Conservation (phyloP, 1,284 basidiomycete genomes). For the Jaminaea rosea region DNA sequence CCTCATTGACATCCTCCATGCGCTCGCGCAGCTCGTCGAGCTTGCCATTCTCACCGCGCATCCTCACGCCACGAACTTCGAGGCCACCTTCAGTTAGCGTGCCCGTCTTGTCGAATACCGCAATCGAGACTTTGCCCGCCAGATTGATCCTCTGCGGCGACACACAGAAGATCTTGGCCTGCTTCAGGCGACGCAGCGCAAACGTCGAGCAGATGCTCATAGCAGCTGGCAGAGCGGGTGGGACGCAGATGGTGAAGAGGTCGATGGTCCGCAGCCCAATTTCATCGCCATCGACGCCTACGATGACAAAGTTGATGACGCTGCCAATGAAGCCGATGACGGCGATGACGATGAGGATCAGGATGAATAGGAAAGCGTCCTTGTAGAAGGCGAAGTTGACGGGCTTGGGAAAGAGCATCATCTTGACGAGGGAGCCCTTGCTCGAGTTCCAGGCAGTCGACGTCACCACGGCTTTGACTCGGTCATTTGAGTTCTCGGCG, state of each 20-base stretch:
- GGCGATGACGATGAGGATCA: constrained; percentile 15
- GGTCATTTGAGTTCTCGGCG: neutral
- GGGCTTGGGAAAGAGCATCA: constrained; percentile 24
- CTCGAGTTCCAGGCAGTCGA: constrained; percentile 21
- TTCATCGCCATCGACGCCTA: constrained; percentile 17
- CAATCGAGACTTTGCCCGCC: constrained; percentile 16
- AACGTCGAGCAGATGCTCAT: constrained; percentile 17
- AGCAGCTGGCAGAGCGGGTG: constrained; percentile 15
- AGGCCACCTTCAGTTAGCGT: constrained; percentile 20
- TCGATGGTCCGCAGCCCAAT: constrained; percentile 21
- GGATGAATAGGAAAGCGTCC: constrained; percentile 16
- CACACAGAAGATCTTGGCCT: constrained; percentile 14
- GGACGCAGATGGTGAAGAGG: constrained; percentile 17
- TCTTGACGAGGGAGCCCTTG: constrained; percentile 19
- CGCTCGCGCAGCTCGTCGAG: constrained; percentile 7
- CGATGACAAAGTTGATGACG: constrained; percentile 17
- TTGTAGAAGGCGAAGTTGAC: constrained; percentile 19
- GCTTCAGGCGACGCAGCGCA: constrained; percentile 12
- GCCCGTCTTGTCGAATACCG: constrained; percentile 25
- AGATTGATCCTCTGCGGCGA: constrained; percentile 25
- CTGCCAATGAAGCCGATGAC: constrained; percentile 14
- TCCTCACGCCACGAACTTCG: constrained; percentile 15
- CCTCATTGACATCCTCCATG: neutral
- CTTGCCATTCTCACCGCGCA: constrained; percentile 1
- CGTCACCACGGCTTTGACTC: constrained; percentile 9